phyloP scores from a whole-genome alignment of 139 green algal genomes.

The Chlorella vulgaris region DNA sequence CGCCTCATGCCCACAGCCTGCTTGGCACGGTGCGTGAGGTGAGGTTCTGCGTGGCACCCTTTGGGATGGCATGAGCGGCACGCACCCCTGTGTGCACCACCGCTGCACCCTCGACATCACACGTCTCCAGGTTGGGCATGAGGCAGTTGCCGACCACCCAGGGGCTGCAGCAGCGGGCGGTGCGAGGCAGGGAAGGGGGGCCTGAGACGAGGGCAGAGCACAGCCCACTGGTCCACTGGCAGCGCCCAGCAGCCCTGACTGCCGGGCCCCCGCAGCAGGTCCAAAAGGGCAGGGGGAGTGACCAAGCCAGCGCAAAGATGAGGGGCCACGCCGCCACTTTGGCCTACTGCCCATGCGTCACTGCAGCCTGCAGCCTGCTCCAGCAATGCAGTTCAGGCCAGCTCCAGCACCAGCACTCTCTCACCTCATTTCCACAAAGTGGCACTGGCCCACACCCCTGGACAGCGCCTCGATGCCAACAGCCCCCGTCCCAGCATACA shows the following conservation, averaged over 20 bases:
- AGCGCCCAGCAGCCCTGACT: no score
- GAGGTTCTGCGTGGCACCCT: no score
- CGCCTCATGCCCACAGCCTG: no score
- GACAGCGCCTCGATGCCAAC: slow-evolving; percentile 71
- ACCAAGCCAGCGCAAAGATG: background rate
- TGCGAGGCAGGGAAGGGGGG: background rate
- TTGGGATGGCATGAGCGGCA: no score
- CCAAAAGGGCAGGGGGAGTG: no score
- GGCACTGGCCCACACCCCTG: slow-evolving; percentile 55
- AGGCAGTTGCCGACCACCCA: slow-evolving; percentile 80
- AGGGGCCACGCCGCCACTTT: no score
- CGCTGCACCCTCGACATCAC: slow-evolving; percentile 29
- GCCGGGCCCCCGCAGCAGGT: no score
- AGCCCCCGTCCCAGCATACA: slow-evolving; percentile 81
- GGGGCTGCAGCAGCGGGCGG: slow-evolving; percentile 50
- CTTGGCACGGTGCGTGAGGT: no score
- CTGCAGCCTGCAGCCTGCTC: background rate
- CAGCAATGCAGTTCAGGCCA: background rate
- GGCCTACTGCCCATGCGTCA: no score
- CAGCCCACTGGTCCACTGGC: no score
- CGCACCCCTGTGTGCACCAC: slow-evolving; percentile 61
- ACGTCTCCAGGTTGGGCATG: slow-evolving; percentile 57
- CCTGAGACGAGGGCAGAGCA: background rate
- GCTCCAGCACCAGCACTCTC: background rate
- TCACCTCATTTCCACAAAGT: slow-evolving; percentile 87